Evolutionary conservation across 108 stramenopile genomes (phyloP).

Genomic region (Conticribra weissflogii): DNA sequence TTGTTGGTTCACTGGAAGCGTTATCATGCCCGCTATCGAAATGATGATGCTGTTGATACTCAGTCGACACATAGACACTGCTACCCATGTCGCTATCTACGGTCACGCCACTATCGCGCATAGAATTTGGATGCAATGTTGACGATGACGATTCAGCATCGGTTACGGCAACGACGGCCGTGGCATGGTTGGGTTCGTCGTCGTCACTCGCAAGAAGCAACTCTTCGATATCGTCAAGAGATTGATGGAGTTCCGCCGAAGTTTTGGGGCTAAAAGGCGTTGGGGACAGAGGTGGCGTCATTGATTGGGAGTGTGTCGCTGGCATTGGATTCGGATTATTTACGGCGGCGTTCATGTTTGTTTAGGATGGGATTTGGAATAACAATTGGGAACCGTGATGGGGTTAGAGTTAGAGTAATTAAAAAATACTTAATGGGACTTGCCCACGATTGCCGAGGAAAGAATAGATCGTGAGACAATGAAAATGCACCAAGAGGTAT

Average conservation of each 20-base stretch:
- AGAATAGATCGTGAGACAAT: too few relatives aligned
- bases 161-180: not conserved
- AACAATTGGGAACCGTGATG: too few relatives aligned
- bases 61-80: not conserved
- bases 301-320: not conserved
- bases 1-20: not conserved
- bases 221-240: conserved; percentile 37
- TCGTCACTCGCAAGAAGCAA: conserved; percentile 26
- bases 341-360: not conserved
- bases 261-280: conserved; percentile 19
- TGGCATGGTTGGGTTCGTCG: not conserved
- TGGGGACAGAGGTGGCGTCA: not conserved
- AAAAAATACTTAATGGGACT: too few relatives aligned
- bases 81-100: not conserved
- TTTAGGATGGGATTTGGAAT: too few relatives aligned
- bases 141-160: not conserved
- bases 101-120: not conserved
- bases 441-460: too few relatives aligned
- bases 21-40: not conserved
- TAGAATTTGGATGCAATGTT: not conserved
- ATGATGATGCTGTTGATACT: not conserved
- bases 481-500: too few relatives aligned
- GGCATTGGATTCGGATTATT: not conserved
- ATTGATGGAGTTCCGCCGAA: conserved; percentile 26
- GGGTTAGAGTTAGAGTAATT: too few relatives aligned